A percentile compares a stretch with the other conserved stretches of the same genome.
Conservation (phyloP, 2,329 filamentous ascomycete genomes). For the Fusarium duplospermum region DNA sequence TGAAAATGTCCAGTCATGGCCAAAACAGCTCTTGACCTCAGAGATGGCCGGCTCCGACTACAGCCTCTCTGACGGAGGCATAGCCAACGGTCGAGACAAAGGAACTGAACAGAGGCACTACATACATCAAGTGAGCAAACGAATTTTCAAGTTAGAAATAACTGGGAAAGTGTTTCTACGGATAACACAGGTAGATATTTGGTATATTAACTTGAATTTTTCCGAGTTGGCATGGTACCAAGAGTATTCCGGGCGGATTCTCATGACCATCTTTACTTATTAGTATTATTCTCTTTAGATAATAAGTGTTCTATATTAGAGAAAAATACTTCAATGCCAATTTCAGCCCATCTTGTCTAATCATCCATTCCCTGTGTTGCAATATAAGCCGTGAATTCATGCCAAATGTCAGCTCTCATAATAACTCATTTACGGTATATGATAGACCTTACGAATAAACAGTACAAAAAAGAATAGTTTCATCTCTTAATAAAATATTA, state of each 20-base stretch:
- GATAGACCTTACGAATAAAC: background rate
- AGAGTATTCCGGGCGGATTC: background rate
- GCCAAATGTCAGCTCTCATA: too few relatives aligned
- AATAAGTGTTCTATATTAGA: background rate
- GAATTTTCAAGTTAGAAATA: background rate
- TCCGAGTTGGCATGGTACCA: background rate
- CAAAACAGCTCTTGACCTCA: background rate
- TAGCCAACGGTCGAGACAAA: background rate
- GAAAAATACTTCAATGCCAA: background rate
- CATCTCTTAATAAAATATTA: accelerated
- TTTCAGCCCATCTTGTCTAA: background rate
- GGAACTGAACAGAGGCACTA: background rate
- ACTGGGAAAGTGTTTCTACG: background rate
- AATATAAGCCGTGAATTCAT: background rate
- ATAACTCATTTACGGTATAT: background rate
- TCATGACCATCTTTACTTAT: background rate
- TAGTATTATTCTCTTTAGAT: background rate
- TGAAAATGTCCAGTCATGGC: background rate
- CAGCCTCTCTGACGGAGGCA: too few relatives aligned
- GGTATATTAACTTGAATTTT: background rate
- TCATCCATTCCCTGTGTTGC: background rate
- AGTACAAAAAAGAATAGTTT: background rate
- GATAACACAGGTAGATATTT: background rate
- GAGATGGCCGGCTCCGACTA: too few relatives aligned
- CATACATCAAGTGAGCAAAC: background rate